phyloP scores from a whole-genome alignment of 2,329 filamentous ascomycete genomes.

The Trichoderma sp. region DNA sequence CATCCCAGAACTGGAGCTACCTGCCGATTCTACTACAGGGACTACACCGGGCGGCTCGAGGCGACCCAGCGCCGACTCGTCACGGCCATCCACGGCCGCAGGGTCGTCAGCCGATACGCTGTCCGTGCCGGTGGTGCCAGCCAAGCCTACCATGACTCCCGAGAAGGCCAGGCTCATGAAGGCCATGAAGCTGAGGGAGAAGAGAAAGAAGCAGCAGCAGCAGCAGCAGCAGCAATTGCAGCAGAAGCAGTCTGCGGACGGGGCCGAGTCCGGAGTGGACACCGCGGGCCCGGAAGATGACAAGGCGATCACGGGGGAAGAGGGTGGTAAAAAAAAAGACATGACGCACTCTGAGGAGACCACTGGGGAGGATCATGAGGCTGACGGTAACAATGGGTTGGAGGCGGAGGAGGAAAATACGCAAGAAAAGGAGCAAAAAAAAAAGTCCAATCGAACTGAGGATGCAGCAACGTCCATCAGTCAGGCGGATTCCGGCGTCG shows the following conservation, averaged over 20 bases:
- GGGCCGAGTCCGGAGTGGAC: not conserved
- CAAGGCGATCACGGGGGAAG: constrained; percentile 27
- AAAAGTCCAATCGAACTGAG: constrained; percentile 32
- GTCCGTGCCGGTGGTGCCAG: constrained; percentile 45
- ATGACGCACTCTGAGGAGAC: constrained; percentile 23
- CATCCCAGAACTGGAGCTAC: constrained; percentile 43
- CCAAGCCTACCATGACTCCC: constrained; percentile 66
- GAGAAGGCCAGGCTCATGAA: constrained; percentile 95
- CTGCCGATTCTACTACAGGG: constrained; percentile 38
- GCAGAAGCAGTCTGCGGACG: constrained; percentile 9
- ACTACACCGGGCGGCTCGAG: constrained; percentile 42
- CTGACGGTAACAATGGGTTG: not conserved
- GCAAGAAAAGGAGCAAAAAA: constrained; percentile 6
- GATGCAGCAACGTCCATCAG: constrained; percentile 43
- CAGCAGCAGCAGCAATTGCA: not conserved
- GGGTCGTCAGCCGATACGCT: constrained; percentile 48
- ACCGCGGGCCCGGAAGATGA: constrained; percentile 31
- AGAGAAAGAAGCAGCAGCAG: constrained; percentile 57
- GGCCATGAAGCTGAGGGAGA: constrained; percentile 86
- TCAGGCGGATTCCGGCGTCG: constrained; percentile 59
- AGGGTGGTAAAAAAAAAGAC: constrained; percentile 15
- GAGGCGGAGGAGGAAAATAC: constrained; percentile 25
- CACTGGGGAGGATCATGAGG: constrained; percentile 27
- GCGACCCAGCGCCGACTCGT: constrained; percentile 33
- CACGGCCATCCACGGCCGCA: constrained; percentile 50